Evolutionary conservation across 2,329 filamentous ascomycete species (phyloP).

Genomic region (Alternaria ventricosa): DNA sequence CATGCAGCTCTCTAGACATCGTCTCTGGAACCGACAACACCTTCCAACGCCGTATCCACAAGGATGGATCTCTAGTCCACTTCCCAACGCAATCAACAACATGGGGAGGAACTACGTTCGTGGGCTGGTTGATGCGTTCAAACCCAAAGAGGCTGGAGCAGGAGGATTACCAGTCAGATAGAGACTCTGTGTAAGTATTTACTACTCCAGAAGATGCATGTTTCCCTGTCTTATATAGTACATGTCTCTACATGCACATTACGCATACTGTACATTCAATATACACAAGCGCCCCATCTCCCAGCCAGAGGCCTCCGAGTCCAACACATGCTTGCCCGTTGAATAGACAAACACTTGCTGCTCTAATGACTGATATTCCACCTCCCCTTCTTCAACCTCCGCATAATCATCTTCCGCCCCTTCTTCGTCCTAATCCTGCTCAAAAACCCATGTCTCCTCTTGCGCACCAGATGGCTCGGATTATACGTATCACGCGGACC

Average conservation of each 20-base stretch:
- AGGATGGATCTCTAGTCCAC: neutral
- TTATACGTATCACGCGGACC: constrained; percentile 64
- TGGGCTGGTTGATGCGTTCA: too few species aligned
- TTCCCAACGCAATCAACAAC: neutral
- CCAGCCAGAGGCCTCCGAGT: too few species aligned
- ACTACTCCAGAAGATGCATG: accelerated
- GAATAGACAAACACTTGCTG: neutral
- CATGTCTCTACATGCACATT: neutral
- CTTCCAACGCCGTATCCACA: neutral
- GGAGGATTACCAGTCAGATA: neutral
- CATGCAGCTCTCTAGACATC: neutral
- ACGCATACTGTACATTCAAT: constrained; percentile 19
- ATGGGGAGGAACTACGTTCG: too few species aligned
- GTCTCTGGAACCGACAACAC: neutral
- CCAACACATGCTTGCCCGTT: too few species aligned
- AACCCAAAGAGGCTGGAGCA: too few species aligned
- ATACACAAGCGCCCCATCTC: constrained; percentile 8
- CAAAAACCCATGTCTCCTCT: constrained; percentile 67
- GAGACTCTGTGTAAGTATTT: neutral
- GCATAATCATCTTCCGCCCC: constrained; percentile 61
- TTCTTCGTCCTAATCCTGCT: constrained; percentile 59
- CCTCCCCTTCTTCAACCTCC: constrained; percentile 62
- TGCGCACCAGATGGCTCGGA: constrained; percentile 65
- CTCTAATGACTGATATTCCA: constrained; percentile 41
- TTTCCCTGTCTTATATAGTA: neutral